Evolutionary conservation across 495 filamentous ascomycete species (phyloP), one percentile per base, ranked within the genome.

Genomic region (Hypoxylon trugodes): DNA sequence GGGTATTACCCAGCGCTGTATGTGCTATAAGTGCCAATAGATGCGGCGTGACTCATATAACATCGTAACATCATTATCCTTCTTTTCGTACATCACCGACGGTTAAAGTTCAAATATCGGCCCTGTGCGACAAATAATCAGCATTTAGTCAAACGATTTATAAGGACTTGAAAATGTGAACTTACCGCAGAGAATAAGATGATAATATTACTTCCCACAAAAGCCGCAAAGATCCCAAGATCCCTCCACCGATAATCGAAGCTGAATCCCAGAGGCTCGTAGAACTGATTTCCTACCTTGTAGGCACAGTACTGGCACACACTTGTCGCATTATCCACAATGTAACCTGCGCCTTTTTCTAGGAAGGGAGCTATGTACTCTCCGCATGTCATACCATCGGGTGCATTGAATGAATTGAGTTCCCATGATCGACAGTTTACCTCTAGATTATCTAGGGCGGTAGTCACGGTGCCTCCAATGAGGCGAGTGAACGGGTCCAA

Each of bases 401-500:
- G 90, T 5, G 89, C 82, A 0, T 69, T 69, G 74, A 93, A 92
- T 0, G 32, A 58, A 66, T 87, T 90, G 45, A 86, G 77, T 68
- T 92, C 90, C 5, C 46, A 16, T 1, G 67, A 41, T 4, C 68
- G 59, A 69, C 90, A 93, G 7, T 73, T 63, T 0, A 93, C 90
- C 0, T 79, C 70, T n/a, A 84, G 73, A 0, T 79, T 80, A 66
- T 90, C 88, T 4, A 93, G 80, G 50, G 90, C 90, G 2, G 89
- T 93, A 1, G 87, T 85, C 3, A 92, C 83, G 73, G 92, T 90
- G 6, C 91, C 92, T 38, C 85, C 80, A 66, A 97, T 89, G 6
- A 96, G 82, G 3, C 91, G 86, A 1, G 89, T 93, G 73, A 96
- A 95, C 0, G 92, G 92, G 63, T 92, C 88, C 2, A 96, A 84